A percentile compares a stretch with the other conserved stretches of the same genome.
Evolutionary conservation across 129 eudicot genomes (phyloP).

Genomic region (Silybum marianum): DNA sequence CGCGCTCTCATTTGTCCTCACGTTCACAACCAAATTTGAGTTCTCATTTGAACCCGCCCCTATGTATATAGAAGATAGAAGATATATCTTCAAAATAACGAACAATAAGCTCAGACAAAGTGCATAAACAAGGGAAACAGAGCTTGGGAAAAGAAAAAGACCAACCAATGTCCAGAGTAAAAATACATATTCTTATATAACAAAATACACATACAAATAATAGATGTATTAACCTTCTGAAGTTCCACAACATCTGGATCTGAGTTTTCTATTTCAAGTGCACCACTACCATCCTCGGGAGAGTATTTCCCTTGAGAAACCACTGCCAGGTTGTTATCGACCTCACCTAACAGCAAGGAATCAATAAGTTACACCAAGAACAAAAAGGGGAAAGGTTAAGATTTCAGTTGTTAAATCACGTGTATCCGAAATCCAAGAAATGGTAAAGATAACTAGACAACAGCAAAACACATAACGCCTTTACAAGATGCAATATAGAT

Average conservation of each 20-base stretch:
- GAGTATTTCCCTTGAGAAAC: conserved; percentile 43
- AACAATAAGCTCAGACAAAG: not conserved
- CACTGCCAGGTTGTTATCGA: conserved; percentile 24
- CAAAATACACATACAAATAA: not conserved
- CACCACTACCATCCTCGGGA: conserved; percentile 41
- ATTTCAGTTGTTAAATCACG: not conserved
- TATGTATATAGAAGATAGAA: too few species aligned
- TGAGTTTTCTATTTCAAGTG: conserved; percentile 42
- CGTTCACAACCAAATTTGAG: too few species aligned
- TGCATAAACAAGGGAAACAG: not conserved
- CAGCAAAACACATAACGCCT: not conserved
- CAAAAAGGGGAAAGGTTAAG: not conserved
- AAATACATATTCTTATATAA: not conserved
- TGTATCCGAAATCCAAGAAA: conserved; percentile 16
- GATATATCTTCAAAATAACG: not conserved
- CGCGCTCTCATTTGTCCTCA: too few species aligned
- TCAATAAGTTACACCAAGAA: not conserved
- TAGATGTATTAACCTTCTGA: conserved; percentile 39
- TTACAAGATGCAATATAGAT: not conserved
- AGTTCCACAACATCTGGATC: conserved; percentile 46
- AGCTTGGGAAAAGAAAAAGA: not conserved
- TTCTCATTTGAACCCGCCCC: too few species aligned
- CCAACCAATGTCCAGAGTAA: not conserved
- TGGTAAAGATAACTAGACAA: not conserved
- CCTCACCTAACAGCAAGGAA: conserved; percentile 40